These are phyloP conservation scores for Stephania cephalantha DNA, from an alignment of 164 flowering plant species.

Conservation along the genomic window DNA sequence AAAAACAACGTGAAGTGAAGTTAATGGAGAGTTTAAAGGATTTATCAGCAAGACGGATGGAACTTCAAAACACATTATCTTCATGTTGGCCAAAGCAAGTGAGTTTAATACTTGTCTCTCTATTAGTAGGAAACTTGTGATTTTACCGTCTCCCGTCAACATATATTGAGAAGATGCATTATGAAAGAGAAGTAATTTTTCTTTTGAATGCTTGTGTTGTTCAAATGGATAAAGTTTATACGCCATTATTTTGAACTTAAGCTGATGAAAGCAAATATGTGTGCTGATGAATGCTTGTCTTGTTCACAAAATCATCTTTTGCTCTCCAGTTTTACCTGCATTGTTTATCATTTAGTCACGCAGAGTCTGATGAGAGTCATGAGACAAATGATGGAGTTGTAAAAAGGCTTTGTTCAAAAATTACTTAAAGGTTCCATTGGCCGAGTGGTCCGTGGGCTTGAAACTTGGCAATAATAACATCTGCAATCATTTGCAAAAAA, in stretches of 20 bases:
- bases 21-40: conserved; percentile 85
- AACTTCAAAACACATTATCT: conserved; percentile 78
- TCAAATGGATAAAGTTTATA: neutral
- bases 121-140: neutral
- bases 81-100: conserved; percentile 97
- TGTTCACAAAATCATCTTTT: neutral
- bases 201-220: neutral
- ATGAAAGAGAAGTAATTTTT: neutral
- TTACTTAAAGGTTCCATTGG: too few species aligned
- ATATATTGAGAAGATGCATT: neutral
- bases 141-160: neutral
- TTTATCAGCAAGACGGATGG: conserved; percentile 69
- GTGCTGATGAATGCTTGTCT: neutral
- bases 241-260: neutral
- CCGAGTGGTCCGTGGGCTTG: too few species aligned
- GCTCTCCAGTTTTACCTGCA: neutral
- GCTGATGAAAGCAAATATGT: neutral
- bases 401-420: neutral
- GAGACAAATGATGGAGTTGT: neutral
- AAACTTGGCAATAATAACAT: too few species aligned
- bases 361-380: neutral
- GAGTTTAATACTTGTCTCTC: conserved; percentile 17
- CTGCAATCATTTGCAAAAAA: too few species aligned
- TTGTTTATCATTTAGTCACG: neutral
- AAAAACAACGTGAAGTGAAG: conserved; percentile 78